phyloP scores from a whole-genome alignment of 2,329 filamentous ascomycete species.

The Fusarium torulosum region DNA sequence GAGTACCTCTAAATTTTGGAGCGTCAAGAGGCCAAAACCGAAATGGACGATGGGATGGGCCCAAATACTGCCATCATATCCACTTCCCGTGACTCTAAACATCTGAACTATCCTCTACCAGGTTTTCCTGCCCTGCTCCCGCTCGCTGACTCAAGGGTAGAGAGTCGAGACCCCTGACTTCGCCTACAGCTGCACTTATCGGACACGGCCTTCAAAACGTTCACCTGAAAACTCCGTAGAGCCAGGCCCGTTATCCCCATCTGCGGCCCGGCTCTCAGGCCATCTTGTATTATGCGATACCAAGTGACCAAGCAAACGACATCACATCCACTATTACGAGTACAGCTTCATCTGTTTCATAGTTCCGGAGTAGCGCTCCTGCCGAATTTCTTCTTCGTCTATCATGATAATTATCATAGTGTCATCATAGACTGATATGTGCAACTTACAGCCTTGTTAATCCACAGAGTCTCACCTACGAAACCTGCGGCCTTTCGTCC shows the following conservation, averaged over 20 bases:
- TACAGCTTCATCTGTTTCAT: neutral
- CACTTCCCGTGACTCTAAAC: conserved; percentile 37
- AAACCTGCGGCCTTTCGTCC: conserved; percentile 16
- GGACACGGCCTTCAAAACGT: neutral
- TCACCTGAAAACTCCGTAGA: neutral
- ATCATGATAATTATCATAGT: neutral
- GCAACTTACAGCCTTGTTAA: conserved; percentile 11
- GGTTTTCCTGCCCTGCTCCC: conserved; percentile 23
- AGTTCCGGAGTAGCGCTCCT: conserved; percentile 11
- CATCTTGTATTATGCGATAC: conserved; percentile 2
- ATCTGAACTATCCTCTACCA: neutral
- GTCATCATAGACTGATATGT: conserved; percentile 36
- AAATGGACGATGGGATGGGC: neutral
- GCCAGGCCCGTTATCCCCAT: neutral
- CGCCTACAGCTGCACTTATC: neutral
- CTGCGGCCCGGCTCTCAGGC: conserved; percentile 12
- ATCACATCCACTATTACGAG: no score
- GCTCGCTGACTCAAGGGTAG: conserved; percentile 1
- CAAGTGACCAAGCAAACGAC: conserved; percentile 1
- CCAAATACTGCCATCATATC: conserved; percentile 24
- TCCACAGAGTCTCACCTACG: conserved; percentile 32
- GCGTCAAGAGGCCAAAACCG: conserved; percentile 12
- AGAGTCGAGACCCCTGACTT: conserved; percentile 3
- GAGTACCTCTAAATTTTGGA: neutral
- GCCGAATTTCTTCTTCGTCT: conserved; percentile 20